Conservation (phyloP, 345 rosid species). For the Tarenaya hassleriana region DNA sequence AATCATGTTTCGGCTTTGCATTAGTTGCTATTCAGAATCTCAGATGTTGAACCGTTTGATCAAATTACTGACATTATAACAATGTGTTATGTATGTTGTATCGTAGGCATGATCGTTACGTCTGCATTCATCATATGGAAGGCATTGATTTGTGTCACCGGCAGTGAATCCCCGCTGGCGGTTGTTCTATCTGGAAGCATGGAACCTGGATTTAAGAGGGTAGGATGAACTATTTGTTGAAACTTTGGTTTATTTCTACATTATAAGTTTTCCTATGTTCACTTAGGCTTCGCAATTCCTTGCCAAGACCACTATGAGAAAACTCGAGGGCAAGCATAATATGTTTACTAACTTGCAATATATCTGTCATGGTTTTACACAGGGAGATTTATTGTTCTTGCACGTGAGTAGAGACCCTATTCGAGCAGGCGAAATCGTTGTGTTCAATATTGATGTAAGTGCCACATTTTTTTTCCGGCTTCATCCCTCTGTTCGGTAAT, state of each 20-base stretch:
- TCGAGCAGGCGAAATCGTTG: constrained; percentile 66
- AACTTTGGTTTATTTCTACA: too few relatives aligned
- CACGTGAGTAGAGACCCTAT: constrained; percentile 59
- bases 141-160: constrained; percentile 60
- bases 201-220: constrained; percentile 80
- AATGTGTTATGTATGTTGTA: not conserved
- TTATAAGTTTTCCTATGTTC: too few relatives aligned
- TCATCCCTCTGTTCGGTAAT: too few relatives aligned
- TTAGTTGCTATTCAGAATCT: not conserved
- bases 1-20: not conserved
- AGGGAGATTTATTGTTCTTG: constrained; percentile 73
- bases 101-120: constrained; percentile 51
- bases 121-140: constrained; percentile 78
- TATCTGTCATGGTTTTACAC: constrained; percentile 16
- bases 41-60: not conserved
- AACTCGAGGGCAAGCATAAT: too few relatives aligned
- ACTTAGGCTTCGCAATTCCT: too few relatives aligned
- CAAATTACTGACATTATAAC: not conserved
- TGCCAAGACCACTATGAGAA: too few relatives aligned
- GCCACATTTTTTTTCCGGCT: not conserved
- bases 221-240: too few relatives aligned
- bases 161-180: constrained; percentile 69
- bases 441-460: constrained; percentile 52
- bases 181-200: constrained; percentile 73
- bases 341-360: not conserved